Base-by-base conservation (phyloP, 306 rosid species). In the Geum urbanum region DNA sequence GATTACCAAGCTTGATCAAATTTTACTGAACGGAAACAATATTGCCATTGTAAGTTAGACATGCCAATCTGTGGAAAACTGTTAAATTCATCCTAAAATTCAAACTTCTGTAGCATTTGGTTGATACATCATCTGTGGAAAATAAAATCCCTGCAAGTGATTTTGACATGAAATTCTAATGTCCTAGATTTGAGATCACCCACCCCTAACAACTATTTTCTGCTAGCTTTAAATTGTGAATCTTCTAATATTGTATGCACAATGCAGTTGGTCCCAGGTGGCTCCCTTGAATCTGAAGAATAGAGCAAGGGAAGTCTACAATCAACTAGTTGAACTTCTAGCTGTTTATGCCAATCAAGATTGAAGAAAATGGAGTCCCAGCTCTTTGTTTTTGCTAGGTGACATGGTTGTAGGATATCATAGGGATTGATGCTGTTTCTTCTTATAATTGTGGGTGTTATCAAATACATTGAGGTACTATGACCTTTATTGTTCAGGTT, bases 1-100 rank as follows among this genome's bases (percentile, higher is more conserved):
- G 78, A 91, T 94, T 80, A 94, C 99, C 66, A 94, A 94, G 84
- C 92, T 94, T 70, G 99, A 94, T 69, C 99, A 94, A 86, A 94
- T 94, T 77, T 82, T 94, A 75, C 95, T 94, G 56, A 91, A 91
- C 22, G 97, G 98, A 73, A 94, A 94, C 95, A 91, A 94, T 82
- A 94, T 91, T 86, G 97, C 99, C n/a, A 91, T 94, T 84, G 99
- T 94, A 84, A 94, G 97, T 86, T 19, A 53, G 58, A 61, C 39
- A 14, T 15, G 20, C 24, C 71, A n/a, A 9, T 63, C 32, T 68
- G 52, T 20, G 6, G 6, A 5, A 62, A n/a, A 5, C 2, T 32
- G 46, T 60, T 37, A 13, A 59, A 27, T 32, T 7, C 44, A 59
- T 8, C 35, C 0, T 2, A 0, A 8, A 32, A 32, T 32, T 32